Conservation (phyloP, 345 rosid genomes). For the Ricinus communis region DNA sequence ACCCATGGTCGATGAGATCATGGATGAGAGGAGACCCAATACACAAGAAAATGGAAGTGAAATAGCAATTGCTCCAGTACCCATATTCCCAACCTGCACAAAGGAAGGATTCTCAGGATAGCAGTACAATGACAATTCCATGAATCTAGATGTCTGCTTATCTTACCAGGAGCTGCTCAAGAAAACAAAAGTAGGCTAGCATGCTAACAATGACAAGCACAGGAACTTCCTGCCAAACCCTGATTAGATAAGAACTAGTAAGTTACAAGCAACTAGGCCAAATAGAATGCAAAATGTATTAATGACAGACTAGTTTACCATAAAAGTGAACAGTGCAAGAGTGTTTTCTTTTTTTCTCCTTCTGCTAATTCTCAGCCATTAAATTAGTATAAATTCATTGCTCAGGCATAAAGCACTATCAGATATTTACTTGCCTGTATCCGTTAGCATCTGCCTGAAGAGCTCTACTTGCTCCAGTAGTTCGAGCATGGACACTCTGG, state of each 20-base stretch:
- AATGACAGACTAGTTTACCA: background rate
- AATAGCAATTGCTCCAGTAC: slow-evolving; percentile 79
- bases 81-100: slow-evolving; percentile 71
- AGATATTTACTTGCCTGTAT: slow-evolving; percentile 42
- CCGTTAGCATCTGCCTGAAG: slow-evolving; percentile 37
- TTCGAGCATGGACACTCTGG: slow-evolving; percentile 48
- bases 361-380: background rate
- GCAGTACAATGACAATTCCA: background rate
- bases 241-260: slow-evolving; percentile 28
- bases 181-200: slow-evolving; percentile 91
- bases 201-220: slow-evolving; percentile 80
- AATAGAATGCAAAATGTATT: background rate
- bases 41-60: slow-evolving; percentile 92
- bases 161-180: slow-evolving; percentile 88
- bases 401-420: slow-evolving; percentile 3
- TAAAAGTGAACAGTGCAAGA: too few relatives aligned
- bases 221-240: slow-evolving; percentile 94
- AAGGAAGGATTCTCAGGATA: slow-evolving; percentile 1
- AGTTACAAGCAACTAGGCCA: slow-evolving; percentile 5
- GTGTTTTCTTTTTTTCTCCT: too few relatives aligned
- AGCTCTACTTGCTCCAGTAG: slow-evolving; percentile 32
- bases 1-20: slow-evolving; percentile 96
- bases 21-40: slow-evolving; percentile 76
- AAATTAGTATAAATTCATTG: background rate
- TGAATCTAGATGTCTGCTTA: slow-evolving; percentile 1